Base-by-base conservation (phyloP, 2,329 filamentous ascomycete species). In the Neofusicoccum cordaticola region DNA sequence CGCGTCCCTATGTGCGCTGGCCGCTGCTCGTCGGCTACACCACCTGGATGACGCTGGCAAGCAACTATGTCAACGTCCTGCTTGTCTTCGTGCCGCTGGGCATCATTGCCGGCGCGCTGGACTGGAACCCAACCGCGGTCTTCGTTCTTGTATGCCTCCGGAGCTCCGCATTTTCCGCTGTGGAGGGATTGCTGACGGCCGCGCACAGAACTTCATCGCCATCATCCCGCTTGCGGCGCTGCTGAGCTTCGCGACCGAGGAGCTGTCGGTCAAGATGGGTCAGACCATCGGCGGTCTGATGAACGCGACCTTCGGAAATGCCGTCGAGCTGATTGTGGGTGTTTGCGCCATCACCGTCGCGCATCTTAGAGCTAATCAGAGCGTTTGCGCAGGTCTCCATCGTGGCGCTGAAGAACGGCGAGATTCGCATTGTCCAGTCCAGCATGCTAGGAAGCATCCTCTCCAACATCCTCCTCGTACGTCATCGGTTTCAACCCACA, bases 381-480 rank as follows among this genome's bases (percentile, higher is more conserved):
- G 52, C n/a, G 15, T 66, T 62, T 52, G 57, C 60, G 9, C 73
- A 94, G 91, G 91, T 96, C 74, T 96, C 92, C 76, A 94, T 98
- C 70, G 90, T 98, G 68, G 95, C 95, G 17, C 85, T 99, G 51
- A 87, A 83, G 69, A 88, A 95, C 71, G 87, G 88, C 68, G 90
- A 98, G 79, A 96, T 97, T 74, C 89, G 94, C 71, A 93, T 98
- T 69, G 94, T 98, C n/a, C 95, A 98, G 80, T 90, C 94, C 19
- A 96, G 92, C 68, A 98, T 98, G 93, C 88, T 98, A 39, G 94
- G 95, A 53, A 96, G 91, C 73, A 96, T 98, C 71, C 83, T 98
- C 44, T 97, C 94, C 69, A 98, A 98, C 78, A 89, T 97, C 68
- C 85, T 98, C 7, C 86, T 98, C 22, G 94, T 76, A 68, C 70